Percentiles rank a stretch among this genome's conserved stretches.
phyloP scores from a whole-genome alignment of 257 asterid genomes.

The Ophiorrhiza pumila region DNA sequence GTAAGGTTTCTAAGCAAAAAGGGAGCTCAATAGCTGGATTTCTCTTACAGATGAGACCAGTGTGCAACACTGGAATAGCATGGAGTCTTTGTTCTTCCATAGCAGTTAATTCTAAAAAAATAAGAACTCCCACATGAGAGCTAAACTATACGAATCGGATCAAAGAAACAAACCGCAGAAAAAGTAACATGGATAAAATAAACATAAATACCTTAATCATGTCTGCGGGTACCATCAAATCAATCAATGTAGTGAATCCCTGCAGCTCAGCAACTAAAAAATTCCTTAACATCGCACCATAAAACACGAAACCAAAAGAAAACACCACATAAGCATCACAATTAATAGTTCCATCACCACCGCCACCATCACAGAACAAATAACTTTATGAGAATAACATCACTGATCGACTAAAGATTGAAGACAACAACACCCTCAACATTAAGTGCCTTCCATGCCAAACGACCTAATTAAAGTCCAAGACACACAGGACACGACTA shows the following conservation, averaged over 20 bases:
- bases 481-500: slow-evolving; percentile 1
- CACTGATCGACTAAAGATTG: background rate
- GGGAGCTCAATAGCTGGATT: background rate
- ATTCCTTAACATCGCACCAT: slow-evolving; percentile 23
- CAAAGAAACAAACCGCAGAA: background rate
- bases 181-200: background rate
- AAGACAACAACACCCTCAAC: background rate
- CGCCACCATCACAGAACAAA: slow-evolving; percentile 16
- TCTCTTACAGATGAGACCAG: background rate
- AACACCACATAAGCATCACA: slow-evolving; percentile 15
- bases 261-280: slow-evolving; percentile 30
- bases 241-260: slow-evolving; percentile 29
- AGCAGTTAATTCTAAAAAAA: background rate
- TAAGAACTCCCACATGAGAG: background rate
- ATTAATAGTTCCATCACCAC: slow-evolving; percentile 1
- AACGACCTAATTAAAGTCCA: background rate
- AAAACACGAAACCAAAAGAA: background rate
- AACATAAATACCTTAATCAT: slow-evolving; percentile 29
- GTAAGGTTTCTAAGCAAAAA: background rate
- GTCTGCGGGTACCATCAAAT: slow-evolving; percentile 19
- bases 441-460: background rate
- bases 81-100: background rate
- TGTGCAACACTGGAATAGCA: background rate
- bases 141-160: background rate
- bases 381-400: background rate